Base-by-base conservation (phyloP, 2,329 filamentous ascomycete species). In the Penicillium sp. region DNA sequence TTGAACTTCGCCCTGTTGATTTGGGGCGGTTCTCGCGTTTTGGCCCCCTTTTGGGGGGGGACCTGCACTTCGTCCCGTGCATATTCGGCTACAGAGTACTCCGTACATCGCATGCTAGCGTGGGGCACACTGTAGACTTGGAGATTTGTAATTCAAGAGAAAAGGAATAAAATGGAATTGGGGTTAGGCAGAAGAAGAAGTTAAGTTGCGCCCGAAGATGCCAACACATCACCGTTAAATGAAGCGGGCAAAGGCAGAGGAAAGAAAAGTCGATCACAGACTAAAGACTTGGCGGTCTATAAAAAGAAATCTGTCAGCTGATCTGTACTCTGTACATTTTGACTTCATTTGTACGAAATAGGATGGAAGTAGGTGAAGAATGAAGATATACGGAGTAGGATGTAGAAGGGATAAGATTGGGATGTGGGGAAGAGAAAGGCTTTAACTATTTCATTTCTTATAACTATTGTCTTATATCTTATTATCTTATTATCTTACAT, bases 221-320 rank as follows among this genome's bases (percentile, higher is more conserved):
- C 54, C 57, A 59, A 53, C 54, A 50, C 57, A 59, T 46, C 40
- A 57, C 45, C 38, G 38, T 19, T 15, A 10, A 33, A 45, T 19
- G 19, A 6, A 4, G 17, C 41, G 19, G 27, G 29, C 31, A 15
- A 56, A 48, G 21, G 27, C n/a, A 47, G 35, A 41, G 35, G n/a
- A 29, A 29, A 56, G 15, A 27, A 9, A 35, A 42, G 35, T 49
- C 43, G 42, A 54, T 40, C 52, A 54, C 37, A 29, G 17, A n/a
- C 38, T 43, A 43, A 23, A 21, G 23, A 3, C 47, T 56, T 50
- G 53, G 53, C 53, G 23, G 9, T 31, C 43, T 48, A 46, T 40
- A 31, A 48, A 40, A 48, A 54, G 42, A 27, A 48, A 29, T 4
- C 27, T 12, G 6, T 40, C 43, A 48, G 33, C n/a, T 40, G 51